Base-by-base conservation (phyloP, 176 grass and related monocot species). In the Oryza punctata region DNA sequence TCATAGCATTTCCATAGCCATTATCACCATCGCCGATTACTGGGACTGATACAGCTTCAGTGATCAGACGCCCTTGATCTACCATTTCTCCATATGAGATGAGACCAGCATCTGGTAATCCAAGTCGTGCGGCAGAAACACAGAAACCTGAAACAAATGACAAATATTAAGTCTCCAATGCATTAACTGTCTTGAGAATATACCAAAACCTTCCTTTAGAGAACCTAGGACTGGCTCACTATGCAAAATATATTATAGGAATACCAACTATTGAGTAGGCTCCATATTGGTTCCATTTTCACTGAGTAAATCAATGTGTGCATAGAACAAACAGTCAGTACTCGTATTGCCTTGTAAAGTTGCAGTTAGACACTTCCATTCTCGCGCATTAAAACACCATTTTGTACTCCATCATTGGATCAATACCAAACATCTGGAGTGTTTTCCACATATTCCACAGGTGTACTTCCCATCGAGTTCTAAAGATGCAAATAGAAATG, bases 1-100 rank as follows among this genome's bases (percentile, higher is more conserved):
- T 98, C 96, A 98, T 96, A 73, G 87, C 82, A 79, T 98, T 98
- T 77, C 96, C 96, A 69, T 98, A 98, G 64, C 96, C 96, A 63
- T 94, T 98, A 67, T 98, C 96, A 64, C 91, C 96, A 87, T 98
- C 96, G 67, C 96, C 96, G 75, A 98, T 98, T 24, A 98, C 91
- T 11, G 91, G 96, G 45, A 98, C 88, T 0, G 96, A 95, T 43
- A 95, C 91, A 15, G 93, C 85, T 84, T 95, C 91, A 14, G 80
- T 98, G 69, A 98, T 98, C 65, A 92, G 90, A 12, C 77, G 79
- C 4, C 89, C 96, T 88, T 98, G 93, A 70, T 96, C 93, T 44
- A 94, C 43, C 91, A 98, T 98, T 89, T 98, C 96, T 65, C 93
- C 91, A 43, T 89, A 98, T 3, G 96, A 98, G 76, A 95, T 94